Percentiles rank a stretch among this genome's conserved stretches.
phyloP scores from a whole-genome alignment of 2,329 filamentous ascomycete genomes.

The Cryphonectria parasitica region DNA sequence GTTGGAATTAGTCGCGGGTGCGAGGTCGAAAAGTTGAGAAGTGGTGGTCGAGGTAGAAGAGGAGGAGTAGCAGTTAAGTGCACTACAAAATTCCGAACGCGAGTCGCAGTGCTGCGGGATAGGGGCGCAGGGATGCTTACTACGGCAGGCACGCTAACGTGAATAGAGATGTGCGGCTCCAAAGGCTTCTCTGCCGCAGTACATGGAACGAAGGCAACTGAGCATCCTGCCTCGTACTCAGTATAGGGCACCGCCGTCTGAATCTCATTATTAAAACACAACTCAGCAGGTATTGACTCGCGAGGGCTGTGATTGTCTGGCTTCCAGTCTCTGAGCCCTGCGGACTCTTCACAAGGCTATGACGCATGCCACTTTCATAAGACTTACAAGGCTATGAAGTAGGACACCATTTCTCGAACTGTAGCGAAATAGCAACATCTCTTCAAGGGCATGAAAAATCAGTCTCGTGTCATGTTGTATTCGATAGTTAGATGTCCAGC shows the following conservation, averaged over 20 bases:
- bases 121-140: constrained; percentile 13
- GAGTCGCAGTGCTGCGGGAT: constrained; percentile 16
- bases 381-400: background rate
- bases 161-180: constrained; percentile 24
- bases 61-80: constrained; percentile 18
- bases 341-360: background rate
- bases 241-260: background rate
- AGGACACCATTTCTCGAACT: background rate
- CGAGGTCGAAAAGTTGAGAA: constrained; percentile 26
- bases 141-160: constrained; percentile 18
- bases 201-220: background rate
- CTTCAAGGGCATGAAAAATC: background rate
- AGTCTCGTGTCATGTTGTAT: background rate
- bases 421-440: background rate
- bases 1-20: constrained; percentile 12
- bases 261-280: background rate
- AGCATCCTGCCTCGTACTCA: background rate
- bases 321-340: background rate
- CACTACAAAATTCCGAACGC: constrained; percentile 13
- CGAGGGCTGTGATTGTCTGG: background rate
- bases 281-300: background rate
- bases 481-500: background rate
- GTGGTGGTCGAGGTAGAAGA: constrained; percentile 22
- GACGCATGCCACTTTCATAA: background rate
- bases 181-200: background rate